Percentiles rank a stretch among this genome's conserved stretches.
Evolutionary conservation across 2,329 filamentous ascomycete species (phyloP).

Genomic region (Aspergillus sp.): DNA sequence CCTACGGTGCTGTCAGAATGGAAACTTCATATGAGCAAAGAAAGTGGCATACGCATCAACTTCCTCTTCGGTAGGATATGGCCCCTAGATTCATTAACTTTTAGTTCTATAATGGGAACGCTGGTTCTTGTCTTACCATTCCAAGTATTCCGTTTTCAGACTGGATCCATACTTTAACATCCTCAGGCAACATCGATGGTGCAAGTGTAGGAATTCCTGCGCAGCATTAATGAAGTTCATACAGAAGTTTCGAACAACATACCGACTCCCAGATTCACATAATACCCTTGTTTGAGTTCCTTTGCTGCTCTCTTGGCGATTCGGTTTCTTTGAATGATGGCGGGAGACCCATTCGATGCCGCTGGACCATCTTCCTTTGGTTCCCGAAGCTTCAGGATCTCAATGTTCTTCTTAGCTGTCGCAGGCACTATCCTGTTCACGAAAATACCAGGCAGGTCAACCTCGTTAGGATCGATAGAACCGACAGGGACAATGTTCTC

Average conservation of each 20-base stretch:
- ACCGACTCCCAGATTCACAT: slow-evolving; percentile 38
- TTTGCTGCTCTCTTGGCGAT: slow-evolving; percentile 77
- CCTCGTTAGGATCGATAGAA: slow-evolving; percentile 68
- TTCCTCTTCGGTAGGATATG: slow-evolving; percentile 70
- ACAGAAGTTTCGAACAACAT: slow-evolving; percentile 7
- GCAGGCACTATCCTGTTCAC: slow-evolving; percentile 78
- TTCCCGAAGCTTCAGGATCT: slow-evolving; percentile 63
- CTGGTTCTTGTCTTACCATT: slow-evolving; percentile 48
- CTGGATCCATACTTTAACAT: slow-evolving; percentile 76
- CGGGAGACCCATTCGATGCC: slow-evolving; percentile 34
- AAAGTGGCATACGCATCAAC: slow-evolving; percentile 57
- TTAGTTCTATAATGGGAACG: not conserved
- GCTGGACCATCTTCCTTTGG: slow-evolving; percentile 37
- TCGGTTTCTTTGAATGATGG: slow-evolving; percentile 47
- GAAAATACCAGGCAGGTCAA: slow-evolving; percentile 79
- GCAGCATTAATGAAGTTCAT: not conserved
- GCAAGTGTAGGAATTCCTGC: slow-evolving; percentile 82
- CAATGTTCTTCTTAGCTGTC: slow-evolving; percentile 69
- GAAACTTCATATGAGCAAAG: no score
- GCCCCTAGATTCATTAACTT: slow-evolving; percentile 46
- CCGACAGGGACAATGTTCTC: slow-evolving; percentile 79
- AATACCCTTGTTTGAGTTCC: slow-evolving; percentile 66
- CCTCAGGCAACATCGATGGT: slow-evolving; percentile 68
- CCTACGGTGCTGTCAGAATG: slow-evolving; percentile 23
- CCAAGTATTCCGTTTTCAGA: slow-evolving; percentile 84